These are phyloP conservation scores for Cystobasidium slooffiae DNA, from an alignment of 1,284 basidiomycete genomes.

Conservation along the genomic window DNA sequence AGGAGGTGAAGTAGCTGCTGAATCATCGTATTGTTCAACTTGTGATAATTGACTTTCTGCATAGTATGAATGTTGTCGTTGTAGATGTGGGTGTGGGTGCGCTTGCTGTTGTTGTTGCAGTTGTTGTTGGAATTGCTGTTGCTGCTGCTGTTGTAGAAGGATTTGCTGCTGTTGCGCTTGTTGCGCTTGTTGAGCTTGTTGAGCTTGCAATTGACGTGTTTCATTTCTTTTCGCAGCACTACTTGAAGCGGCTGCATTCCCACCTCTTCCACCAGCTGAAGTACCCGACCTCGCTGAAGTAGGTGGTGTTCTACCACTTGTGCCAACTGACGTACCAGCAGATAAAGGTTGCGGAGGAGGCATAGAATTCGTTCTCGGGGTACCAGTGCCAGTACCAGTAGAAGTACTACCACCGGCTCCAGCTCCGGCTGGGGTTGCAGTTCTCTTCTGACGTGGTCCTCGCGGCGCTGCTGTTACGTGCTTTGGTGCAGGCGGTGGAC, in stretches of 20 bases:
- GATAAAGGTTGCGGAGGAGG: slow-evolving; percentile 17
- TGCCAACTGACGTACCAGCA: background rate
- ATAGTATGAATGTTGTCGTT: slow-evolving; percentile 47
- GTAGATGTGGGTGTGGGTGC: slow-evolving; percentile 28
- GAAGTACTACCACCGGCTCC: slow-evolving; percentile 27
- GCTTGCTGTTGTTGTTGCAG: slow-evolving; percentile 39
- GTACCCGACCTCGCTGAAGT: background rate
- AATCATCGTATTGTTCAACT: slow-evolving; percentile 64
- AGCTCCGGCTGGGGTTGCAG: slow-evolving; percentile 42
- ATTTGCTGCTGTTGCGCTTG: slow-evolving; percentile 27
- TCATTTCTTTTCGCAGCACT: background rate
- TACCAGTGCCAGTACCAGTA: slow-evolving; percentile 31
- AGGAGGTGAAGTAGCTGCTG: slow-evolving; percentile 75
- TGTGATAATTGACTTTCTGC: slow-evolving; percentile 32
- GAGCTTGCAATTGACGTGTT: slow-evolving; percentile 40
- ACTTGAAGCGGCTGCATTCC: background rate
- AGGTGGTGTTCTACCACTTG: slow-evolving; percentile 14
- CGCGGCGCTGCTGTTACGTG: slow-evolving; percentile 77
- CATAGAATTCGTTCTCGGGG: slow-evolving; percentile 13
- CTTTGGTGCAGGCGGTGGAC: slow-evolving; percentile 94
- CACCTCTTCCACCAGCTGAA: background rate
- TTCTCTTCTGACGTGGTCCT: slow-evolving; percentile 57
- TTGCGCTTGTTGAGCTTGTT: background rate
- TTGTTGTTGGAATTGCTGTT: slow-evolving; percentile 24
- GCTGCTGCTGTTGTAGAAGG: background rate